Conservation (phyloP, 306 rosid species). For the Comarum palustre region DNA sequence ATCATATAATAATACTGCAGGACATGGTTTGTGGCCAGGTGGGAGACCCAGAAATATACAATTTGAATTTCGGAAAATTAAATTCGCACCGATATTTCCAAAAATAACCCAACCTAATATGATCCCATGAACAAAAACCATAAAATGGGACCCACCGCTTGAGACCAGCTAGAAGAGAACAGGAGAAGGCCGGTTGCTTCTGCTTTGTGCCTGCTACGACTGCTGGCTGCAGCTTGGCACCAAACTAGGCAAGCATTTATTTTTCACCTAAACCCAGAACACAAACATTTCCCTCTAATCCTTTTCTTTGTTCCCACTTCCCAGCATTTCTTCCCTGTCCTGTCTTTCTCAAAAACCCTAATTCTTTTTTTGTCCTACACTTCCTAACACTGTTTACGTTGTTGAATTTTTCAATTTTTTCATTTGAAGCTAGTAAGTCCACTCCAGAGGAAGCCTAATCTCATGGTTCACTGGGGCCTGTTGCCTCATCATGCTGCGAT, state of each 20-base stretch:
- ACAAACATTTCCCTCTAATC: not conserved
- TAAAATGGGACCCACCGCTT: constrained; percentile 11
- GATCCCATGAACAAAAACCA: constrained; percentile 15
- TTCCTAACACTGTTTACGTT: not conserved
- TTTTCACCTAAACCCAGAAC: constrained; percentile 20
- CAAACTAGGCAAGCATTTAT: constrained; percentile 12
- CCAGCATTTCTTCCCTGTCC: not conserved
- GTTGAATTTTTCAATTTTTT: no score
- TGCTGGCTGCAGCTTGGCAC: not conserved
- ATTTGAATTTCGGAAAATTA: not conserved
- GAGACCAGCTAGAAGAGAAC: constrained; percentile 16
- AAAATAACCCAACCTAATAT: constrained; percentile 1
- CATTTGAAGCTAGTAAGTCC: constrained; percentile 66
- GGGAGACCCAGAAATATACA: constrained; percentile 20
- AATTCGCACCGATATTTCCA: not conserved
- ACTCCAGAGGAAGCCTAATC: constrained; percentile 68
- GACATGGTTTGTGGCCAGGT: constrained; percentile 14
- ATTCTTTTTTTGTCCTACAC: constrained; percentile 3
- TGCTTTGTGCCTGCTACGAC: not conserved
- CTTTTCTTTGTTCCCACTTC: not conserved
- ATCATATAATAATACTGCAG: constrained; percentile 11
- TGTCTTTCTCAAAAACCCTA: constrained; percentile 10
- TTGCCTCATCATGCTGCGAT: constrained; percentile 30
- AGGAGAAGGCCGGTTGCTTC: constrained; percentile 6
- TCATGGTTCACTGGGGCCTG: constrained; percentile 41